Percentiles rank a stretch among this genome's conserved stretches.
Conservation (phyloP, 2,329 filamentous ascomycete genomes). For the Neonectria faginata region DNA sequence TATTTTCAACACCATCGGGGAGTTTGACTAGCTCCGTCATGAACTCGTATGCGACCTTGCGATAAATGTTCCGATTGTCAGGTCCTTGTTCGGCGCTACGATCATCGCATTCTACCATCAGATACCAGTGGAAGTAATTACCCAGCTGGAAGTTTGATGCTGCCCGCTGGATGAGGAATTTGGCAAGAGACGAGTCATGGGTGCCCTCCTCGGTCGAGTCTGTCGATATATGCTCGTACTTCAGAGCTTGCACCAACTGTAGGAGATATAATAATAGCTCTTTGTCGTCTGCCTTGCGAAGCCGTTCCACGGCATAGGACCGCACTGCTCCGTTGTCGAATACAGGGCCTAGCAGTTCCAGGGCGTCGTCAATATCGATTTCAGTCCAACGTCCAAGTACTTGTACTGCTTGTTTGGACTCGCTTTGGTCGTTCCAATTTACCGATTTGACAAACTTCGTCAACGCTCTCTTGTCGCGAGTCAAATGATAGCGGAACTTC, state of each 20-base stretch:
- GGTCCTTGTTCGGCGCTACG: constrained; percentile 78
- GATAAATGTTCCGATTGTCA: constrained; percentile 86
- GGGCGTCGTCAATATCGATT: constrained; percentile 95
- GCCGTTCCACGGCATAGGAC: constrained; percentile 90
- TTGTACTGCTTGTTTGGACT: constrained; percentile 89
- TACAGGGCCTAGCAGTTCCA: constrained; percentile 91
- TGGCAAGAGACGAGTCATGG: constrained; percentile 85
- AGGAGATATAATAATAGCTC: constrained; percentile 92
- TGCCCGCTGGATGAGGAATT: constrained; percentile 89
- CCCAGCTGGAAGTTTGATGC: constrained; percentile 90
- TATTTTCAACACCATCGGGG: constrained; percentile 76
- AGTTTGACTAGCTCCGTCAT: constrained; percentile 86
- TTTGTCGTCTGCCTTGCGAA: constrained; percentile 92
- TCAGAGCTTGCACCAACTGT: constrained; percentile 94
- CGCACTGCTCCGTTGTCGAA: constrained; percentile 91
- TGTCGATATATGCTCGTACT: constrained; percentile 84
- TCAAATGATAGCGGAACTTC: constrained; percentile 96
- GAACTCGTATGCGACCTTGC: constrained; percentile 94
- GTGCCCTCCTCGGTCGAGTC: constrained; percentile 67
- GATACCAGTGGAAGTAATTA: constrained; percentile 97
- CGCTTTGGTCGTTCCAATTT: constrained; percentile 87
- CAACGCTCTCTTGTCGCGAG: constrained; percentile 88
- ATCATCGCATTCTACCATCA: constrained; percentile 98
- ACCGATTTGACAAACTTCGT: constrained; percentile 99
- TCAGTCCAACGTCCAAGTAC: constrained; percentile 94